Conservation (phyloP, 116 monocot genomes). For the Zostera marina region DNA sequence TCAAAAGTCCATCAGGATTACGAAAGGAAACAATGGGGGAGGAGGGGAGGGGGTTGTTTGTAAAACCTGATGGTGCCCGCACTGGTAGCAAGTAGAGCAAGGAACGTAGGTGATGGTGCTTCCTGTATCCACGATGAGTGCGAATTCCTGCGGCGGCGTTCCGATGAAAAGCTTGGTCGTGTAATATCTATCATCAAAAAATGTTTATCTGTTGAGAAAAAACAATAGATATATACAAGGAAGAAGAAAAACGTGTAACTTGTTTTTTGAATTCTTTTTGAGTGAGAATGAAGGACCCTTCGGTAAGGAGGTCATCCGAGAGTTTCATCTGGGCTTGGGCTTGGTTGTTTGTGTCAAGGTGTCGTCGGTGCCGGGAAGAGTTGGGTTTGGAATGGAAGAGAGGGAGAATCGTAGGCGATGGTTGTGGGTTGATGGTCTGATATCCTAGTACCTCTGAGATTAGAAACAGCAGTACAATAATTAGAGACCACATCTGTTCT, state of each 20-base stretch:
- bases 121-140: conserved; percentile 84
- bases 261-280: too few species aligned
- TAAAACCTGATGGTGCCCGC: conserved; percentile 81
- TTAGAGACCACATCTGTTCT: too few species aligned
- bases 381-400: conserved; percentile 5
- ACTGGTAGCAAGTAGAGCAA: conserved; percentile 75
- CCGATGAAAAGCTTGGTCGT: conserved; percentile 77
- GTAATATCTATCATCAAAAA: conserved; percentile 42
- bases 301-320: conserved; percentile 84
- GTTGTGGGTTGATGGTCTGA: too few species aligned
- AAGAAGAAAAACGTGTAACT: too few species aligned
- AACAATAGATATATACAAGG: conserved; percentile 2
- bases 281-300: too few species aligned
- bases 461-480: too few species aligned
- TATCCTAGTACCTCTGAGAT: too few species aligned
- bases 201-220: not conserved
- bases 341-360: not conserved
- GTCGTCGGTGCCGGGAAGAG: conserved; percentile 9
- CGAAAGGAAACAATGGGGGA: not conserved
- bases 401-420: not conserved
- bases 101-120: conserved; percentile 94
- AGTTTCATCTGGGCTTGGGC: conserved; percentile 70
- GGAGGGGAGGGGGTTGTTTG: not conserved
- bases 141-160: conserved; percentile 85
- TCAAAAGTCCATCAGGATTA: not conserved